Base-by-base conservation (phyloP, 106 monocot species). In the Ottelia alismoides region DNA sequence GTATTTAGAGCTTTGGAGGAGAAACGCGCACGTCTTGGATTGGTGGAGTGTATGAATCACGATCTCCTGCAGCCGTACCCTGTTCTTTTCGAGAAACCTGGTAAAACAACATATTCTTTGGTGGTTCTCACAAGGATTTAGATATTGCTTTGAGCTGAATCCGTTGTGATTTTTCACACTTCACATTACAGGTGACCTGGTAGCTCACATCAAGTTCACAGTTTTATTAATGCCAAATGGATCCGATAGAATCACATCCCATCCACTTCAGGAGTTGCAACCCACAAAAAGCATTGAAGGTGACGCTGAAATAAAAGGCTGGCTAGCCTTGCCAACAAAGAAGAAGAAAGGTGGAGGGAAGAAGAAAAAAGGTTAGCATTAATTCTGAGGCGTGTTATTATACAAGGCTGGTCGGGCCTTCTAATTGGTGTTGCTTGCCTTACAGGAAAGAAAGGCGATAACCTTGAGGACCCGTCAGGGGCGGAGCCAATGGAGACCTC, bases 121-220 rank as follows among this genome's bases (percentile, higher is more conserved):
- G 2, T 1, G 20, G 32, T 58, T 32, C 22, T 51, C 16, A 22
- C 26, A 1, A 20, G 0, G 14, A 17, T 51, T 20, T 20, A 27
- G 14, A 27, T 21, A 14, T 20, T 9, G 4, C 2, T 11, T 48
- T 30, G 30, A 30, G n/a, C 16, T 21, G 0, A 21, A n/a, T n/a
- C n/a, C n/a, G n/a, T n/a, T n/a, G n/a, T n/a, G n/a, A n/a, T n/a
- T n/a, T n/a, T n/a, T n/a, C n/a, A n/a, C n/a, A 11, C 27, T 16
- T 23, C 28, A 23, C 28, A 21, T 58, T 45, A 46, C 76, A 96
- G 94, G 94, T 47, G 94, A 88, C 54, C 53, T 96, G 58, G 88
- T 96, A 31, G 94, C 94, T n/a, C 94, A 96, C 51, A 79, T 88
- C 44, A 96, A 96, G 76, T 96, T 96, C 63, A 96, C 94, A 0